Base-by-base conservation (phyloP, 768 basidiomycete genomes). In the Strobilomyces confusus region DNA sequence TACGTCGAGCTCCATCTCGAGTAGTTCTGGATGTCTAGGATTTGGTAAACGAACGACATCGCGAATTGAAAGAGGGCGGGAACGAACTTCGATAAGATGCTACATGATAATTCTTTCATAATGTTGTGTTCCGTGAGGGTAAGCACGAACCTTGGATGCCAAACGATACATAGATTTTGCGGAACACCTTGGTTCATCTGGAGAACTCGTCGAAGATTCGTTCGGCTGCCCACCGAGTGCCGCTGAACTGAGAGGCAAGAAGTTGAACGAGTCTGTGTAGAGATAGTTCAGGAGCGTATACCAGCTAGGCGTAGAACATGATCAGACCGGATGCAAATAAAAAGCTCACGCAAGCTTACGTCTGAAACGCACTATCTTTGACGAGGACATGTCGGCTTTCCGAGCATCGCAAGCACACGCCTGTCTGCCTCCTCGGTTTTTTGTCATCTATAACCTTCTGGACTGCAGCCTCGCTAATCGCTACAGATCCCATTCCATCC, bases 131-230 rank as follows among this genome's bases (percentile, higher is more conserved):
- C 63, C 3, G 57, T 46, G 40, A 67, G 55, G 29, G 19, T 2
- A 3, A 9, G 25, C n/a, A 46, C 7, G 9, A 30, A 73, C 76
- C 66, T 75, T 75, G 25, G 59, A 58, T 4, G 76, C 74, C 9
- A 77, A 60, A 13, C 72, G 70, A 52, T 75, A 77, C 71, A 77
- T 76, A 0, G 74, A 76, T 49, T 77, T 77, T 0, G 75, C 72
- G 4, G 75, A 77, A 42, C 74, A 76, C 17, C 32, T 48, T 7
- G 57, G 52, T 5, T 38, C 42, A 8, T 60, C 49, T 1, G 41
- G 11, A n/a, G 50, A 19, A 14, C 40, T 38, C 1, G n/a, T 23
- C 9, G 40, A 58, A 12, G 44, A 32, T 38, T 14, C 44, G 1
- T 13, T 2, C 2, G 42, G n/a, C 19, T 54, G 46, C 17, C 32